Percentiles rank a stretch among this genome's conserved stretches.
These are phyloP conservation scores for Syzygium aromaticum DNA, from an alignment of 345 rosid genomes.

Conservation along the genomic window DNA sequence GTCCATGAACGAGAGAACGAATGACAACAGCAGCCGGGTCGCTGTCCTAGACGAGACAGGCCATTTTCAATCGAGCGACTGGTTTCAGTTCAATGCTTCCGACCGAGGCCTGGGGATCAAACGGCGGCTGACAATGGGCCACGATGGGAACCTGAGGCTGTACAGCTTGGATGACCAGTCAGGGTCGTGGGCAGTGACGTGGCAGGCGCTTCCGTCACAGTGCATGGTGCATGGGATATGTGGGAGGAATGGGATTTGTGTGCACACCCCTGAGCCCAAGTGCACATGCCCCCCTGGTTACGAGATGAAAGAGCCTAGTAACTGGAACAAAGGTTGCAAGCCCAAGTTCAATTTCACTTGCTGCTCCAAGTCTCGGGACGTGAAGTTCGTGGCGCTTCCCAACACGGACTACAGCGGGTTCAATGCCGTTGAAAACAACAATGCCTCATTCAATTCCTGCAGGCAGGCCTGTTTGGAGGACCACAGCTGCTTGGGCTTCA, in stretches of 20 bases:
- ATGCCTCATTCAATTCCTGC: constrained; percentile 11
- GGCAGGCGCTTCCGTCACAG: constrained; percentile 16
- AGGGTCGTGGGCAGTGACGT: constrained; percentile 26
- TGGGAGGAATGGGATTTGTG: constrained; percentile 35
- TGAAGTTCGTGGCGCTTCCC: constrained; percentile 15
- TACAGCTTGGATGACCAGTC: constrained; percentile 18
- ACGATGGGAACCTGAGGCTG: constrained; percentile 38
- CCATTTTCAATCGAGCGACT: constrained; percentile 22
- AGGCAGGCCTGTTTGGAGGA: constrained; percentile 17
- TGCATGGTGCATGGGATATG: constrained; percentile 36
- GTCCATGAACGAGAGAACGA: constrained; percentile 12
- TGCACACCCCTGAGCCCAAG: constrained; percentile 16
- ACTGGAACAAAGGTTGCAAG: constrained; percentile 42
- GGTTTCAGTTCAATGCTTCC: constrained; percentile 16
- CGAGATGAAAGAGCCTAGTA: constrained; percentile 6
- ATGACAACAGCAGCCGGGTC: constrained; percentile 22
- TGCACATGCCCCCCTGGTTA: constrained; percentile 41
- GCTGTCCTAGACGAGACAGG: constrained; percentile 27
- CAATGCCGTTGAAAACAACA: neutral
- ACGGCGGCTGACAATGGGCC: constrained; percentile 30
- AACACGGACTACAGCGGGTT: constrained; percentile 21
- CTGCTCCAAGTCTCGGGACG: constrained; percentile 7
- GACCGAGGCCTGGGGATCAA: constrained; percentile 22
- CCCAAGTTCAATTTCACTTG: constrained; percentile 16
- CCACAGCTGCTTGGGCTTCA: constrained; percentile 26